These are phyloP conservation scores for Phylloporus sp. DNA, from an alignment of 768 basidiomycete genomes.

Conservation along the genomic window DNA sequence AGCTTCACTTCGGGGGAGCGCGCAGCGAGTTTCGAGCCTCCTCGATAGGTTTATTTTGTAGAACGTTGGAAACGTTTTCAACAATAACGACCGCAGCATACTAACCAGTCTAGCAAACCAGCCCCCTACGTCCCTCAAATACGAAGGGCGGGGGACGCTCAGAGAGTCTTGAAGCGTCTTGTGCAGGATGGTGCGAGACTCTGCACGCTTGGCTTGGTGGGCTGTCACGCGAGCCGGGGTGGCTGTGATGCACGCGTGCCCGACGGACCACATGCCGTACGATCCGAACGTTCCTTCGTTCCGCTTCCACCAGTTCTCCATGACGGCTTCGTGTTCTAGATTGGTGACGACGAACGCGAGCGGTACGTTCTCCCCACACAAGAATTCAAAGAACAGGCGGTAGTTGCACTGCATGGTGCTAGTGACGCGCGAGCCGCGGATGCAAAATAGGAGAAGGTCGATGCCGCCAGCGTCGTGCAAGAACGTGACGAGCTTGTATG, in stretches of 20 bases:
- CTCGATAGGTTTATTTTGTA: not conserved
- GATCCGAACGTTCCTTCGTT: not conserved
- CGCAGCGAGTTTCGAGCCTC: not conserved
- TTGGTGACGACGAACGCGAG: constrained; percentile 13
- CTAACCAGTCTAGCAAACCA: not conserved
- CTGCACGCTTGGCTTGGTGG: not conserved
- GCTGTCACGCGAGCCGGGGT: not conserved
- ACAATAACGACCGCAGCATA: not conserved
- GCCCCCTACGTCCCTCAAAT: not conserved
- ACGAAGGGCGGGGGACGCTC: not conserved
- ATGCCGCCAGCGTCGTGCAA: constrained; percentile 5
- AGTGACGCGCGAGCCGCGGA: constrained; percentile 6
- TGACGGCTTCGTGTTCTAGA: constrained; percentile 1
- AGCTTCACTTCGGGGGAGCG: not conserved
- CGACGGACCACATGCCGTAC: not conserved
- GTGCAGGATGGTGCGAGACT: not conserved
- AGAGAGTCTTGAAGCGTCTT: not conserved
- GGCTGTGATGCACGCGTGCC: constrained; percentile 12
- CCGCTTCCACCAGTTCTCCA: constrained; percentile 13
- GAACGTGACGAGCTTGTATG: constrained; percentile 2
- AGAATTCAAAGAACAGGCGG: constrained; percentile 11
- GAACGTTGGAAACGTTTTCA: not conserved
- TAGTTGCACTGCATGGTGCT: constrained; percentile 6
- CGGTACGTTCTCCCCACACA: constrained; percentile 7
- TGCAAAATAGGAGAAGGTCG: constrained; percentile 15